These are phyloP conservation scores for Coffea humblotiana DNA, from an alignment of 305 asterid genomes.

Conservation along the genomic window DNA sequence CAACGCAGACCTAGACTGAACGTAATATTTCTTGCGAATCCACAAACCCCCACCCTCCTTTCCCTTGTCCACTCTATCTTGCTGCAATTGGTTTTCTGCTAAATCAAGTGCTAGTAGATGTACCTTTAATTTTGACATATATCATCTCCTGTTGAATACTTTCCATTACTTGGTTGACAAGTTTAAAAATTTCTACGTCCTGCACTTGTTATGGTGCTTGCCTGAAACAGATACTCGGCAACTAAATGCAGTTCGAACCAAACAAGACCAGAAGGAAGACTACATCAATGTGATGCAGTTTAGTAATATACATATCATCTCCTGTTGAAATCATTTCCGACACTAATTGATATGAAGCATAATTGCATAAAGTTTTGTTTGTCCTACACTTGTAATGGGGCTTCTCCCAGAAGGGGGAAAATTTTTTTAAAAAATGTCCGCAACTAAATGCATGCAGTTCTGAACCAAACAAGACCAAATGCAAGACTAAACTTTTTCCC, in stretches of 20 bases:
- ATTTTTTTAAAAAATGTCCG: no score
- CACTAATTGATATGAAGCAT: no score
- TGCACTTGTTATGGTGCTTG: background rate
- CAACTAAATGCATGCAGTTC: no score
- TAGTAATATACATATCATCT: no score
- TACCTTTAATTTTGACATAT: background rate
- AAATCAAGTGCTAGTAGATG: background rate
- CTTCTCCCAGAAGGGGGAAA: no score
- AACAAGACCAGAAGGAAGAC: background rate
- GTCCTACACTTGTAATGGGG: no score
- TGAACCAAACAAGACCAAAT: no score
- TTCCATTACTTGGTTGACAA: background rate
- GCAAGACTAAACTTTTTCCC: no score
- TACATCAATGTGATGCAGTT: no score
- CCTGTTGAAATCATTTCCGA: no score
- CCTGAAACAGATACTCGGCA: background rate
- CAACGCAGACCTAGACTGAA: no score
- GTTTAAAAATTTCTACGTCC: background rate
- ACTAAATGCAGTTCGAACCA: background rate
- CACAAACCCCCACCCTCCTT: background rate
- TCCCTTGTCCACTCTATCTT: background rate
- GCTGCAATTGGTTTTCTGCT: background rate
- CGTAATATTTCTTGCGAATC: background rate
- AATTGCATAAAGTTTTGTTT: no score
- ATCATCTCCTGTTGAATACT: background rate